A percentile compares a stretch with the other conserved stretches of the same genome.
phyloP scores from a whole-genome alignment of 257 asterid genomes.

The Cruciata laevipes region DNA sequence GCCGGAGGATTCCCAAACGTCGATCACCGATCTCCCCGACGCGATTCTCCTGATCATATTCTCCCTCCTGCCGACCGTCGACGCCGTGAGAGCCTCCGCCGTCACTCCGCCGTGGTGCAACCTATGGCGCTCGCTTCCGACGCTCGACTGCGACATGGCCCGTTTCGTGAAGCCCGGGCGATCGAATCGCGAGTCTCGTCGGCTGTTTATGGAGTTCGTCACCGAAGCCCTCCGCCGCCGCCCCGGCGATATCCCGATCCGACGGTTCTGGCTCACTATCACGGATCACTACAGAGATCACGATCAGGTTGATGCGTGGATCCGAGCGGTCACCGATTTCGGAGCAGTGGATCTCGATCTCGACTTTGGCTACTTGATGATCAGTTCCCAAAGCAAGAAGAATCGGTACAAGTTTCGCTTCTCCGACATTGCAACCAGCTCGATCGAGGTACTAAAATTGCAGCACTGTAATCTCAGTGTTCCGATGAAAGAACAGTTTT shows the following conservation, averaged over 20 bases:
- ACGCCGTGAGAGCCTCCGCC: background rate
- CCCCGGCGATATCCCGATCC: background rate
- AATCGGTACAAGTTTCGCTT: background rate
- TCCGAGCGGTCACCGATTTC: too few relatives aligned
- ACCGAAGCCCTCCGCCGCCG: conserved; percentile 1
- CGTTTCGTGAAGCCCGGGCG: background rate
- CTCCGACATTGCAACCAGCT: background rate
- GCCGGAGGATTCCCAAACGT: background rate
- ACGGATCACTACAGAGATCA: background rate
- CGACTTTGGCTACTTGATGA: too few relatives aligned
- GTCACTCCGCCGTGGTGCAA: background rate
- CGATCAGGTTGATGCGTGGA: background rate
- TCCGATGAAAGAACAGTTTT: background rate
- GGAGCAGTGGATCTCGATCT: background rate
- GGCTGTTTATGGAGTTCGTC: background rate
- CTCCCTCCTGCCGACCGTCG: conserved; percentile 1
- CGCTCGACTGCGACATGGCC: background rate
- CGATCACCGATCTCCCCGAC: background rate
- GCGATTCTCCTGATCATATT: background rate
- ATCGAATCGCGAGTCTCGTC: background rate
- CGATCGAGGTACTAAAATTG: background rate
- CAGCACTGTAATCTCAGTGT: background rate
- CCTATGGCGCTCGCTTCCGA: background rate
- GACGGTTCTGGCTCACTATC: too few relatives aligned
- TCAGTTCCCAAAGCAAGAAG: too few relatives aligned